Conservation (phyloP, 306 rosid genomes). For the Vicia villosa region DNA sequence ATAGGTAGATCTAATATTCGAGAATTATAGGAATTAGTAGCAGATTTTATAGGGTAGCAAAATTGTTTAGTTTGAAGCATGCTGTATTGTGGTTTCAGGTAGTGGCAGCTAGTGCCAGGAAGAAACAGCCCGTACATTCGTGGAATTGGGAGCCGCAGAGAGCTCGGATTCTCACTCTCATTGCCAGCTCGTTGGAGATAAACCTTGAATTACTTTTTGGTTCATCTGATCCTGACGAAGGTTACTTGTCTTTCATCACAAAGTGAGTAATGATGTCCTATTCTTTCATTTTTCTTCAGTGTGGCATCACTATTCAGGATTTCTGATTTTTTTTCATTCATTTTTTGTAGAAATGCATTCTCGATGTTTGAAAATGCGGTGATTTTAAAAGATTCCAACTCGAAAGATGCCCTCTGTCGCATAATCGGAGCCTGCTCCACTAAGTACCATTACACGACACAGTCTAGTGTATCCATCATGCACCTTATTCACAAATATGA, state of each 20-base stretch:
- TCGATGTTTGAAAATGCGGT: slow-evolving; percentile 73
- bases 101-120: slow-evolving; percentile 62
- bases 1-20: neutral
- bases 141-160: slow-evolving; percentile 95
- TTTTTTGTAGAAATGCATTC: slow-evolving; percentile 60
- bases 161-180: slow-evolving; percentile 73
- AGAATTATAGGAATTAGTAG: neutral
- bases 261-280: slow-evolving; percentile 60
- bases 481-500: slow-evolving; percentile 90
- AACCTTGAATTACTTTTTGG: slow-evolving; percentile 84
- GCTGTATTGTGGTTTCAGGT: slow-evolving; percentile 46
- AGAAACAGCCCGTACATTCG: slow-evolving; percentile 57
- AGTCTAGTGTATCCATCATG: slow-evolving; percentile 85
- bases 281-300: slow-evolving; percentile 6
- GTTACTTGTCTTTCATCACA: slow-evolving; percentile 70
- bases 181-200: slow-evolving; percentile 90
- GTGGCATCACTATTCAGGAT: neutral
- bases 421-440: slow-evolving; percentile 89
- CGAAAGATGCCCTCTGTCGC: slow-evolving; percentile 80
- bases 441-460: slow-evolving; percentile 80
- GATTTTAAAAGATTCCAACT: slow-evolving; percentile 67
- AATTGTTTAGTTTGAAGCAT: slow-evolving; percentile 12
- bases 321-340: slow-evolving; percentile 31
- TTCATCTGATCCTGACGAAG: slow-evolving; percentile 70
- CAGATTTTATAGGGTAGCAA: neutral